Evolutionary conservation across 1,139 yeast genomes (phyloP), one percentile per base, ranked within the genome.

Genomic region (Candida glucosophila): DNA sequence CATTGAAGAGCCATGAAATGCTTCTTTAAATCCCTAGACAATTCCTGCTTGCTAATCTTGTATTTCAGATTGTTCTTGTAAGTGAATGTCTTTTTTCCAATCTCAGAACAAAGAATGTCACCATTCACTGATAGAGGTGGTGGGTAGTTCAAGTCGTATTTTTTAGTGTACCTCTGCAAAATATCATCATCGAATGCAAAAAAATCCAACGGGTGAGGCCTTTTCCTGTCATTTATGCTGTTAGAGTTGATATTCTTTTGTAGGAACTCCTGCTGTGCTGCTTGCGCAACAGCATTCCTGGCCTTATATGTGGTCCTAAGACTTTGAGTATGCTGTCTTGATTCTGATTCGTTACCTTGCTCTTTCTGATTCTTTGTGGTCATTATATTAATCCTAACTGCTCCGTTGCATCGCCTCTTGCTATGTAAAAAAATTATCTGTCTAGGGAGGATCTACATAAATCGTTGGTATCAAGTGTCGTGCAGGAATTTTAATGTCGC

Each of bases 11-110:
- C 61, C 37, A 61, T 34, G 36, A 82, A 80, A 47, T 83, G 92
- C 30, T 65, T 69, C 49, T 75, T 74, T 19, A 73, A 67, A 8
- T 62, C 63, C 6, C 49, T 51, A 0, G 82, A 77, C 23, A 73
- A 57, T 37, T 75, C 82, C 6, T 40, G 30, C 40, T 75, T 77
- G 29, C 73, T 43, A 11, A 74, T 59, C 22, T 75, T 58, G 23
- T 53, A 51, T 22, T 50, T 51, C 10, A 13, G 5, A 15, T 45
- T 40, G 36, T 54, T 52, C 34, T 58, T 63, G 31, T 51, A 61
- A 15, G 73, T 59, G 30, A 49, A 54, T 1, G 92, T 74, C 43
- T 73, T 70, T 47, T 70, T 74, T 3, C 93, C 93, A 4, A 78
- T 57, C 21, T 70, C 69, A 12, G 77, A 69, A 29, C 65, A 71